These are phyloP conservation scores for Suhomyces chickasaworum DNA, from an alignment of 1,139 yeast genomes.

Conservation along the genomic window DNA sequence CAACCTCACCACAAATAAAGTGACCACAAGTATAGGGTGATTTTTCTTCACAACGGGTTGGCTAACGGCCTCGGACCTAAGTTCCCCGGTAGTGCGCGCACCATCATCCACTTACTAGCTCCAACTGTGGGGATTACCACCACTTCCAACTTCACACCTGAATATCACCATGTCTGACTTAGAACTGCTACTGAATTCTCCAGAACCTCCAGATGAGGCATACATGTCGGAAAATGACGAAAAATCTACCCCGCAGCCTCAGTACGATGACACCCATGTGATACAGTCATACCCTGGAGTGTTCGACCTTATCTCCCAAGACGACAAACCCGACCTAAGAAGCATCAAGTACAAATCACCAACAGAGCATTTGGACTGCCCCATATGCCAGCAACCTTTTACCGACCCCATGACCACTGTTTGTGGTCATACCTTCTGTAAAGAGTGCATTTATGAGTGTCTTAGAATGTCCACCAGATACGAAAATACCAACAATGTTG, in stretches of 20 bases:
- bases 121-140: background rate
- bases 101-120: background rate
- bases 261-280: conserved; percentile 9
- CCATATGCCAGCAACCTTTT: conserved; percentile 61
- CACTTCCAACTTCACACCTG: background rate
- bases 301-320: conserved; percentile 7
- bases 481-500: conserved; percentile 12
- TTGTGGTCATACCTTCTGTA: conserved; percentile 65
- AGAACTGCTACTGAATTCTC: background rate
- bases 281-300: conserved; percentile 15
- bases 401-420: conserved; percentile 55
- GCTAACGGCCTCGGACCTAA: conserved; percentile 1
- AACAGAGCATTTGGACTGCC: conserved; percentile 59
- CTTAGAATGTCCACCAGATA: conserved; percentile 31
- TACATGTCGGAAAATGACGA: background rate
- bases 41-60: background rate
- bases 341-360: conserved; percentile 35
- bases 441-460: conserved; percentile 52
- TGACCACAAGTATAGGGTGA: background rate
- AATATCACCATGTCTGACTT: conserved; percentile 2
- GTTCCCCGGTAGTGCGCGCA: conserved; percentile 4
- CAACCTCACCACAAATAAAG: background rate
- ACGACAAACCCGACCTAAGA: conserved; percentile 36
- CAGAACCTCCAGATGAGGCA: conserved; percentile 4
- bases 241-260: background rate